Evolutionary conservation across 345 rosid species (phyloP), one percentile per base, ranked within the genome.

Genomic region (Garcia nutans): DNA sequence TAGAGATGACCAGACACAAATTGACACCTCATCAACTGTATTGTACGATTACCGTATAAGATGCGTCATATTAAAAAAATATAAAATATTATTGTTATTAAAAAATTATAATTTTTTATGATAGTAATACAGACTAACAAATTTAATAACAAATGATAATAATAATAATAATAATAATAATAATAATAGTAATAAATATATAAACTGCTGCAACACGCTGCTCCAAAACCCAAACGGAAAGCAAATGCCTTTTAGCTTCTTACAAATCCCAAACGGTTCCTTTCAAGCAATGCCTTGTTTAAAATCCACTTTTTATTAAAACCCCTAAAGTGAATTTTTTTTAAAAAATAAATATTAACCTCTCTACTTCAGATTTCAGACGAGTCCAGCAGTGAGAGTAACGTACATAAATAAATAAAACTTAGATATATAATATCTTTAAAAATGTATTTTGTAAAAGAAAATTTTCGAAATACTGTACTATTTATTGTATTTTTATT

Each of bases 281-380:
- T 88, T 89, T 64, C 89, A 90, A 90, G 87, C 91, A 86, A 89
- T 65, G 76, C 58, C 55, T 77, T 59, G 44, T 74, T 70, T 74
- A 73, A 74, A 56, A 69, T 79, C 31, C 11, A 23, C 11, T 5
- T 23, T 26, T 57, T 22, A 57, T 57, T 57, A 3, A 59, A n/a
- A 9, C 8, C 50, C 50, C 47, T 44, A 44, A 44, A 44, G 47
- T 44, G 47, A 44, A 44, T 44, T 44, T 44, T 44, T 6, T 6
- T 44, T 6, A 44, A n/a, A n/a, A n/a, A n/a, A 44, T 10, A 44
- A 44, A 5, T 44, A 44, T 44, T 44, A 28, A 28, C 31, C 31
- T 28, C 31, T 28, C 2, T 28, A 28, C 31, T 28, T 28, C 31
- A 28, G 31, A 28, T 2, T 28, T 28, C 31, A 28, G 31, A 28